These are phyloP conservation scores for Mucor indicus DNA, from an alignment of 371 early-diverging fungal genomes.

Conservation along the genomic window DNA sequence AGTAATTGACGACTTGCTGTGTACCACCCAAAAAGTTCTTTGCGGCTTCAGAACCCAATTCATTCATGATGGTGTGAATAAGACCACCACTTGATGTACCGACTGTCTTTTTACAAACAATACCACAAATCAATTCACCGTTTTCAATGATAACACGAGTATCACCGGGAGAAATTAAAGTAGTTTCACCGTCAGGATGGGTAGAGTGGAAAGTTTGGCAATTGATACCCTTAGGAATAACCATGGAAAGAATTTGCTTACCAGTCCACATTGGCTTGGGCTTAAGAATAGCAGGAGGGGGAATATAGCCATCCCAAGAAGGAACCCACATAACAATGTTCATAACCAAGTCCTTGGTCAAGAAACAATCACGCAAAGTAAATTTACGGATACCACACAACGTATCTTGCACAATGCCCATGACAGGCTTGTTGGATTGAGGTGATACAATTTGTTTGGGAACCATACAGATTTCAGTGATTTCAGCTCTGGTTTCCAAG, in stretches of 20 bases:
- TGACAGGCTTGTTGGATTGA: constrained; percentile 98
- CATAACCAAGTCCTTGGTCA: constrained; percentile 93
- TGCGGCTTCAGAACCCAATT: constrained; percentile 91
- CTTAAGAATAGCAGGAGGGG: constrained; percentile 92
- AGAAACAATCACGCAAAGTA: constrained; percentile 93
- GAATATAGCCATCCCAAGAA: constrained; percentile 94
- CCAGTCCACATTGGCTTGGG: constrained; percentile 99
- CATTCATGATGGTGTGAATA: constrained; percentile 96
- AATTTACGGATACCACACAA: constrained; percentile 97
- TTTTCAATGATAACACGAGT: constrained; percentile 93
- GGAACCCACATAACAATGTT: constrained; percentile 94
- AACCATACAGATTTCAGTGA: constrained; percentile 96
- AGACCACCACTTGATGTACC: constrained; percentile 93
- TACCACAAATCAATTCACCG: constrained; percentile 94
- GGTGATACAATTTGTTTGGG: constrained; percentile 98
- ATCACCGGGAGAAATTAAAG: constrained; percentile 86
- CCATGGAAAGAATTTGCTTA: constrained; percentile 94
- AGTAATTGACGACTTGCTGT: constrained; percentile 96
- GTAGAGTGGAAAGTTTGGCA: constrained; percentile 75
- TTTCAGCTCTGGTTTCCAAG: constrained; percentile 93
- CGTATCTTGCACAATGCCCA: constrained; percentile 99
- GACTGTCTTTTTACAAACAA: constrained; percentile 97
- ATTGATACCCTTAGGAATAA: constrained; percentile 94
- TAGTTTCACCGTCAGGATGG: constrained; percentile 81
- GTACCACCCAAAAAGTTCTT: constrained; percentile 93